Evolutionary conservation across 2,329 filamentous ascomycete genomes (phyloP).

Genomic region (Colletotrichum tropicale): DNA sequence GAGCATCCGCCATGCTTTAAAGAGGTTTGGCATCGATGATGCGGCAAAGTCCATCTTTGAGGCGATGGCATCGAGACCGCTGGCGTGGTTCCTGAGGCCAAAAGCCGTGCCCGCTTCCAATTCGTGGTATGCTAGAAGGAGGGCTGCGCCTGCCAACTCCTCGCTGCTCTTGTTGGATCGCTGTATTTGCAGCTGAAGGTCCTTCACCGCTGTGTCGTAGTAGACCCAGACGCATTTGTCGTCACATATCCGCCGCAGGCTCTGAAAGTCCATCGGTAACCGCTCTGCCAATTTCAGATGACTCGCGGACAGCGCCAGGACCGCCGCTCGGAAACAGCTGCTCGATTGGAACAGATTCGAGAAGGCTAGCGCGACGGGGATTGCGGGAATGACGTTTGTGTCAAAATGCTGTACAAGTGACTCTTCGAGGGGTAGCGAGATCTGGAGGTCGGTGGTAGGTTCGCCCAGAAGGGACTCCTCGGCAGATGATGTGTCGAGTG

Average conservation of each 20-base stretch:
- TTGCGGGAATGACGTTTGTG: neutral
- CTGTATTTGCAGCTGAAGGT: neutral
- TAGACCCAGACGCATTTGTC: neutral
- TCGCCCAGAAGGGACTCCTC: neutral
- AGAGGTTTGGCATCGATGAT: neutral
- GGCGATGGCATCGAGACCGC: constrained; percentile 1
- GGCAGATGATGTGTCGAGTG: neutral
- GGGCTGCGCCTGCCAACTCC: constrained; percentile 2
- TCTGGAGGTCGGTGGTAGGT: neutral
- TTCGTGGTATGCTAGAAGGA: constrained; percentile 8
- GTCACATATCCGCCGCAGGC: neutral
- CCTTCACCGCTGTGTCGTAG: constrained; percentile 3
- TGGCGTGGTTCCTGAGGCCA: neutral
- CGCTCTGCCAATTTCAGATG: neutral
- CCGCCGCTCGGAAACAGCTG: neutral
- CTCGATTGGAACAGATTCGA: neutral
- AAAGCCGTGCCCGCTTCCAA: neutral
- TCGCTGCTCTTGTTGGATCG: neutral
- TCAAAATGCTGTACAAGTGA: constrained; percentile 5
- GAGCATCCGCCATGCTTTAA: constrained; percentile 14
- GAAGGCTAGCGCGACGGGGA: neutral
- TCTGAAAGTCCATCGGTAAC: neutral
- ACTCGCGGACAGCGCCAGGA: constrained; percentile 3
- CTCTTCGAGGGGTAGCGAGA: neutral
- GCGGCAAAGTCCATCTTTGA: constrained; percentile 1